A percentile compares a stretch with the other conserved stretches of the same genome.
These are phyloP conservation scores for Trichoderma simmonsii DNA, from an alignment of 2,329 filamentous ascomycete genomes.

Conservation along the genomic window DNA sequence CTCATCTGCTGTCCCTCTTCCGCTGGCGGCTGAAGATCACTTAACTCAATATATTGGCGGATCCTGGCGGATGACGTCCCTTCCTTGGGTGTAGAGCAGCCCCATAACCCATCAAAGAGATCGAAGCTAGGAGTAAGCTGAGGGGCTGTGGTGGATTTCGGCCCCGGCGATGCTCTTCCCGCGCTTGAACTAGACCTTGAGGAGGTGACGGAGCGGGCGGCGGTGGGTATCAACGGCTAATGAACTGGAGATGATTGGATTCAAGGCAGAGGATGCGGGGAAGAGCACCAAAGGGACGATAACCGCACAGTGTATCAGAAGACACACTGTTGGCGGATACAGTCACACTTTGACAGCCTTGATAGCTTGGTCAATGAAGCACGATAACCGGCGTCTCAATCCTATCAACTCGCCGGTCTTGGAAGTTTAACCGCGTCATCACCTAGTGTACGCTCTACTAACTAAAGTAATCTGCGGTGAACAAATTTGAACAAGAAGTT, in stretches of 20 bases:
- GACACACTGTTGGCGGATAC: not conserved
- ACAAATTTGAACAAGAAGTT: not conserved
- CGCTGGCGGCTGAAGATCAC: constrained; percentile 6
- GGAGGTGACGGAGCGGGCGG: not conserved
- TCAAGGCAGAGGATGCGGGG: not conserved
- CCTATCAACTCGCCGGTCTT: not conserved
- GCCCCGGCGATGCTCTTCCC: not conserved
- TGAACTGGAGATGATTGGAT: not conserved
- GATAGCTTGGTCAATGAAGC: not conserved
- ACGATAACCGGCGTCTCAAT: not conserved
- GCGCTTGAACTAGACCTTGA: not conserved
- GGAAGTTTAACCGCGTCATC: not conserved
- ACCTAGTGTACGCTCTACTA: no score
- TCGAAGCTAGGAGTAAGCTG: not conserved
- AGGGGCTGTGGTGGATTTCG: not conserved
- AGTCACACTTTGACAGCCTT: not conserved
- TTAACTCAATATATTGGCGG: not conserved
- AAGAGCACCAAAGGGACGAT: not conserved
- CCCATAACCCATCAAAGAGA: not conserved
- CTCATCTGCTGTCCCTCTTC: constrained; percentile 5
- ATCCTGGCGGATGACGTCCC: not conserved
- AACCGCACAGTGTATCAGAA: not conserved
- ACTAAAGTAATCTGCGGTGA: not conserved
- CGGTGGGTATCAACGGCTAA: constrained; percentile 11
- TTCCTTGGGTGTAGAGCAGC: not conserved